Evolutionary conservation across 2,329 filamentous ascomycete species (phyloP).

Genomic region (Dissoconium aciculare): DNA sequence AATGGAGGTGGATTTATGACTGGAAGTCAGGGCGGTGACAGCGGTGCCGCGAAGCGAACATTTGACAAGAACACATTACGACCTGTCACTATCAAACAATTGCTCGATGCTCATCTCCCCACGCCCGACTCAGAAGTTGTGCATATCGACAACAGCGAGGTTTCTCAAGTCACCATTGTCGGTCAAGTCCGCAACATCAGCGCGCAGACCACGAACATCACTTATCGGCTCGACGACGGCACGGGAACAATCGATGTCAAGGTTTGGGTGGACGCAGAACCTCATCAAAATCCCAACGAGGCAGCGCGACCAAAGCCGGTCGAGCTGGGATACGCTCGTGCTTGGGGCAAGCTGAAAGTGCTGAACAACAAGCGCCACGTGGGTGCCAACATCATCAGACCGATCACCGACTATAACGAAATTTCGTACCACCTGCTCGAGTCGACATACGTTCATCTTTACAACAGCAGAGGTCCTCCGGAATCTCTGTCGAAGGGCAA

Average conservation of each 20-base stretch:
- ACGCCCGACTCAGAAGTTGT: slow-evolving; percentile 58
- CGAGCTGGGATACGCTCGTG: slow-evolving; percentile 66
- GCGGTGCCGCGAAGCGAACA: slow-evolving; percentile 32
- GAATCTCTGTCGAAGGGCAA: slow-evolving; percentile 24
- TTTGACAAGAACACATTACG: slow-evolving; percentile 75
- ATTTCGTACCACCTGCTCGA: slow-evolving; percentile 85
- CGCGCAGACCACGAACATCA: slow-evolving; percentile 78
- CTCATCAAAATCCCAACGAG: slow-evolving; percentile 26
- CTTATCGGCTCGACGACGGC: slow-evolving; percentile 87
- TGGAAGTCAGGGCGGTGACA: slow-evolving; percentile 27
- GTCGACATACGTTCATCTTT: slow-evolving; percentile 74
- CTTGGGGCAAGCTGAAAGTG: slow-evolving; percentile 69
- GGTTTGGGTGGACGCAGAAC: slow-evolving; percentile 60
- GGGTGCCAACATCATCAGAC: slow-evolving; percentile 63
- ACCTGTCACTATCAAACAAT: slow-evolving; percentile 89
- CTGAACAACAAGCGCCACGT: slow-evolving; percentile 77
- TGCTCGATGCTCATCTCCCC: slow-evolving; percentile 65
- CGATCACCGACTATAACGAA: slow-evolving; percentile 77
- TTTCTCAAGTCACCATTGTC: slow-evolving; percentile 65
- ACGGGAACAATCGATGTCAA: slow-evolving; percentile 81
- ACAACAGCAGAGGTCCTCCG: slow-evolving; percentile 56
- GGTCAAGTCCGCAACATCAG: slow-evolving; percentile 81
- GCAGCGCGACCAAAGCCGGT: slow-evolving; percentile 39
- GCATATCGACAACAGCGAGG: slow-evolving; percentile 61
- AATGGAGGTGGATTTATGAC: slow-evolving; percentile 47